Evolutionary conservation across 2,329 filamentous ascomycete genomes (phyloP).

Genomic region (Aspergillus awamori): DNA sequence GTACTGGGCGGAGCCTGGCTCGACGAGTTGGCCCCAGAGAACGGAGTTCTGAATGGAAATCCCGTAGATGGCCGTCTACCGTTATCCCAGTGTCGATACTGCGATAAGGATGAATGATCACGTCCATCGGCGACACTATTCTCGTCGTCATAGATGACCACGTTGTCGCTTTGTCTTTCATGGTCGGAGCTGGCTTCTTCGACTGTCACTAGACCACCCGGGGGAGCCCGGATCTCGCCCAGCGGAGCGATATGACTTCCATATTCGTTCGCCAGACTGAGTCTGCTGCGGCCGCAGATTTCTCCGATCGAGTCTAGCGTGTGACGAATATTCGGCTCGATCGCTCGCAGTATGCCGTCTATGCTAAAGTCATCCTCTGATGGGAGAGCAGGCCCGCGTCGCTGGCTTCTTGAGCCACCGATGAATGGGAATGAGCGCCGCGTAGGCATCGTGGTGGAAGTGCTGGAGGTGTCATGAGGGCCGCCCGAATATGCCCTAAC

Average conservation of each 20-base stretch:
- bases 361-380: conserved; percentile 59
- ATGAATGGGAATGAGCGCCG: conserved; percentile 36
- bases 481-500: conserved; percentile 47
- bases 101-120: conserved; percentile 38
- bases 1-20: conserved; percentile 19
- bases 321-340: conserved; percentile 60
- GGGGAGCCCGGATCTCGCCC: conserved; percentile 56
- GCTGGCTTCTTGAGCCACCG: conserved; percentile 24
- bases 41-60: conserved; percentile 22
- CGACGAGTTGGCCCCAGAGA: conserved; percentile 22
- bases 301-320: conserved; percentile 65
- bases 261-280: conserved; percentile 66
- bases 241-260: conserved; percentile 63
- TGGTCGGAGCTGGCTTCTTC: conserved; percentile 47
- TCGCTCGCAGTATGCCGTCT: conserved; percentile 57
- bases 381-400: conserved; percentile 43
- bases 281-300: conserved; percentile 63
- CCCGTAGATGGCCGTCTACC: conserved; percentile 28
- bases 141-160: conserved; percentile 44
- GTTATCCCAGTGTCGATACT: conserved; percentile 43
- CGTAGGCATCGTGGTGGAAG: conserved; percentile 35
- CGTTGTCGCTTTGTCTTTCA: conserved; percentile 41
- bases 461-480: conserved; percentile 33
- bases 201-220: conserved; percentile 43
- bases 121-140: conserved; percentile 41